Conservation (phyloP, 140 eudicot species). For the Stevia rebaudiana region DNA sequence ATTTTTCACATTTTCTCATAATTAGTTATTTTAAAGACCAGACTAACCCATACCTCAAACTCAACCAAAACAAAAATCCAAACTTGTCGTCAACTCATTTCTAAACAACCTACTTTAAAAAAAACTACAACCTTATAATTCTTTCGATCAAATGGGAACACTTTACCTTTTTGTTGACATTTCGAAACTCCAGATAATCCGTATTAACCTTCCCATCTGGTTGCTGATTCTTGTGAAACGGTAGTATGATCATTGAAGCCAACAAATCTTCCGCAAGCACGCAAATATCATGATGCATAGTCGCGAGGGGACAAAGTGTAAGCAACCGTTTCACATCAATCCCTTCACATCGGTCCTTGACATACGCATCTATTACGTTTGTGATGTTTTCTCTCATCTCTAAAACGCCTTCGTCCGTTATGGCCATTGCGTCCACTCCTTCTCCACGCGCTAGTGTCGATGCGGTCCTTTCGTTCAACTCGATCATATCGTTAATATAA, state of each 20-base stretch:
- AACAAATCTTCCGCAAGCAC: slow-evolving; percentile 61
- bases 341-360: slow-evolving; percentile 51
- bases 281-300: slow-evolving; percentile 70
- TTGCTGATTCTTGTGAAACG: slow-evolving; percentile 64
- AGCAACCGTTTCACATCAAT: slow-evolving; percentile 50
- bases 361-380: slow-evolving; percentile 24
- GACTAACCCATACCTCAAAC: too few species aligned
- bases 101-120: too few species aligned
- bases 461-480: slow-evolving; percentile 53
- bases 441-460: slow-evolving; percentile 53
- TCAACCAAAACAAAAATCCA: too few species aligned
- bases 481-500: slow-evolving; percentile 72
- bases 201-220: slow-evolving; percentile 41
- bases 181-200: slow-evolving; percentile 58
- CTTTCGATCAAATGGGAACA: too few species aligned
- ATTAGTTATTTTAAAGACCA: too few species aligned
- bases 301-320: slow-evolving; percentile 54
- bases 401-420: slow-evolving; percentile 46
- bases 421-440: slow-evolving; percentile 53
- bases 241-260: slow-evolving; percentile 57
- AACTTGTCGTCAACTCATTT: too few species aligned
- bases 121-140: too few species aligned
- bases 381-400: slow-evolving; percentile 56
- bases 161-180: slow-evolving; percentile 70
- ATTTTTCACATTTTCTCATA: too few species aligned